Base-by-base conservation (phyloP, 345 rosid genomes). In the Bruguiera gymnorhiza region DNA sequence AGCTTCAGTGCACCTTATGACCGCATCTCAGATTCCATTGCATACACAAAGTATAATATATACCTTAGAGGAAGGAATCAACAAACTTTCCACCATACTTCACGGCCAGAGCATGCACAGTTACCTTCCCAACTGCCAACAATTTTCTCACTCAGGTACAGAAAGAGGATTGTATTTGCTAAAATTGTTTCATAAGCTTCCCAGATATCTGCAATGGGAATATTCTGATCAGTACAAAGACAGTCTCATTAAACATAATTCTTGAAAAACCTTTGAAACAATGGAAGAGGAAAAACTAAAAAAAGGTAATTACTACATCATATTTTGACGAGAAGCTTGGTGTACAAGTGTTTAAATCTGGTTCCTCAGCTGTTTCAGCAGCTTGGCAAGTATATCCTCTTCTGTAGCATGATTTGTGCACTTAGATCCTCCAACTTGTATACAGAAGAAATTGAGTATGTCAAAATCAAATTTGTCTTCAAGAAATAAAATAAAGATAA, bases 11-110 rank as follows among this genome's bases (percentile, higher is more conserved):
- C 39, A 67, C 26, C 19, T 21, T 34, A 52, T 27, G 75, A 75
- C 61, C 2, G 26, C 16, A 72, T 32, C 65, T 27, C 15, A 55
- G 61, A 48, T 23, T 36, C 19, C 32, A 50, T 36, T 66, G 16
- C 24, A 37, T 43, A 51, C 59, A 53, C 39, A 23, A 70, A 76
- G 29, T 56, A 11, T 50, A 61, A 57, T 10, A 11, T 58, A 46
- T 83, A 88, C 97, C 93, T 88, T 89, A 89, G 19, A 89, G 87
- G 80, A 92, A 88, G 32, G 84, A 73, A 67, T 87, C 92, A 30
- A 92, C 83, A 79, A 80, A 92, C 73, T 85, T 92, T 71, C 96
- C 91, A 54, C 97, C 90, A 68, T 83, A 92, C 73, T 92, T 92
- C 79, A 92, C 84, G 76, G 93, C 92, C 92, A 89, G 81, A 60